Evolutionary conservation across 140 eudicot genomes (phyloP).

Genomic region (Oenanthe javanica): DNA sequence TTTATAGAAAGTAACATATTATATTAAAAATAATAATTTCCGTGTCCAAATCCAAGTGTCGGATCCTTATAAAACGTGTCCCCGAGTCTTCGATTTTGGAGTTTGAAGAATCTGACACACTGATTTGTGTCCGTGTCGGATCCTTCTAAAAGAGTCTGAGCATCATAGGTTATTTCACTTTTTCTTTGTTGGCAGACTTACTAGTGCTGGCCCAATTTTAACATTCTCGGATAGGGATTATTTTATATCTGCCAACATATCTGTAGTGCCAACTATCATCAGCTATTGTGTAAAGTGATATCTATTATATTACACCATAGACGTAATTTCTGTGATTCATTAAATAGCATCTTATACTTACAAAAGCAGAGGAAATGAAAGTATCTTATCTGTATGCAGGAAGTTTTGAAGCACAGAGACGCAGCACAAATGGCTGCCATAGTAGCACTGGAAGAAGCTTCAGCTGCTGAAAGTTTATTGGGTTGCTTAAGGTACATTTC

Average conservation of each 20-base stretch:
- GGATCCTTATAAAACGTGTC: no score
- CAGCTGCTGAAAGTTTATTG: constrained; percentile 75
- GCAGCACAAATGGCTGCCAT: constrained; percentile 83
- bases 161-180: not conserved
- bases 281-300: not conserved
- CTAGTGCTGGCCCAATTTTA: not conserved
- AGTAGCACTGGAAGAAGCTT: constrained; percentile 90
- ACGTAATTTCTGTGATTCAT: not conserved
- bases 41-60: no score
- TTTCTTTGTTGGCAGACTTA: not conserved
- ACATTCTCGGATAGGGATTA: not conserved
- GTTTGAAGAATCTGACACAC: no score
- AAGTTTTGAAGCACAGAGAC: constrained; percentile 75
- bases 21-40: no score
- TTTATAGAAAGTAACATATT: no score
- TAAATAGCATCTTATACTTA: not conserved
- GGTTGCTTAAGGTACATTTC: constrained; percentile 67
- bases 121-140: no score
- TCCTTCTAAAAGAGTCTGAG: no score
- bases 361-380: not conserved
- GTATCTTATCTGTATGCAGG: constrained; percentile 35
- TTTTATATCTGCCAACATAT: not conserved
- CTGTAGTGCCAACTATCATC: not conserved
- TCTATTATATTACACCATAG: not conserved
- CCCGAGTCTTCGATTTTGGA: no score